A percentile compares a stretch with the other conserved stretches of the same genome.
These are phyloP conservation scores for Raddia guianensis DNA, from an alignment of 176 grass and related monocot species.

Conservation along the genomic window DNA sequence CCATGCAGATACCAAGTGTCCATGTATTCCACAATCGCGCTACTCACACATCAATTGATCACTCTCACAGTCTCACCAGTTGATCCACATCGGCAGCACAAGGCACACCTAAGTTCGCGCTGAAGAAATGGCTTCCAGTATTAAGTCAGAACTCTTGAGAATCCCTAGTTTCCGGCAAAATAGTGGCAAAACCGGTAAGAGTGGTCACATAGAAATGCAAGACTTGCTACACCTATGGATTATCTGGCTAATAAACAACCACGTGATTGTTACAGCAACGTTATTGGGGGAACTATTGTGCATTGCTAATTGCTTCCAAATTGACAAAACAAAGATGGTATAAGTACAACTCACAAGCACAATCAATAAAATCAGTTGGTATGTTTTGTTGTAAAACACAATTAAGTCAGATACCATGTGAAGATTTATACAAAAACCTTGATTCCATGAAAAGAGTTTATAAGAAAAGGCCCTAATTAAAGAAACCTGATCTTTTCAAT, in stretches of 20 bases:
- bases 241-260: neutral
- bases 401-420: neutral
- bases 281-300: neutral
- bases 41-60: no score
- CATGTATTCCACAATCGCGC: no score
- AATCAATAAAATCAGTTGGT: conserved; percentile 14
- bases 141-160: neutral
- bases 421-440: neutral
- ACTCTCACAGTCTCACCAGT: no score
- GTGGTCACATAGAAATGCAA: conserved; percentile 15
- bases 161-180: neutral
- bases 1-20: no score
- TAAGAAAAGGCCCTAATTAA: neutral
- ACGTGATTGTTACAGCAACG: neutral
- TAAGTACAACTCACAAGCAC: neutral
- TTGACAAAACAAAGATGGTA: neutral
- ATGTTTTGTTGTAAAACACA: neutral
- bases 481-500: conserved; percentile 2
- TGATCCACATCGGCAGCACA: no score
- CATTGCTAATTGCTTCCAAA: neutral
- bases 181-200: neutral
- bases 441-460: neutral
- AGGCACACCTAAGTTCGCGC: conserved; percentile 18
- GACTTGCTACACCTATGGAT: conserved; percentile 14
- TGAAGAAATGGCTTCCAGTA: conserved; percentile 11